Conservation (phyloP, 768 basidiomycete species). For the Auricularia heimuer region DNA sequence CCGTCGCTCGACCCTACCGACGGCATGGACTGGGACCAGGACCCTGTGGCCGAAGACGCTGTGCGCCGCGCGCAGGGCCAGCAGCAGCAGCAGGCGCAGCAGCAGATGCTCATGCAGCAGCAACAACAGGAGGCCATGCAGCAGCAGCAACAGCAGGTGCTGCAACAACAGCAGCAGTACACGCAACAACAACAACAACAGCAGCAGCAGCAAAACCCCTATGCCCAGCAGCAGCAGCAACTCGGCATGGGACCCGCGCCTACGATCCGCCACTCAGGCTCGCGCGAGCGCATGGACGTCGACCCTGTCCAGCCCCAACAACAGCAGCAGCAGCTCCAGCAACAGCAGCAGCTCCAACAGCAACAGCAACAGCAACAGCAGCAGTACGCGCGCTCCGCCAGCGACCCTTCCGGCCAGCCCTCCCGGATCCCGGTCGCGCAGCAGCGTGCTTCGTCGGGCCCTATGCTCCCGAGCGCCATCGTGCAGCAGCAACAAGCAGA, state of each 20-base stretch:
- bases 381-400: constrained; percentile 2
- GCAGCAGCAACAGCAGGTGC: constrained; percentile 13
- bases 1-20: constrained; percentile 39
- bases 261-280: constrained; percentile 33
- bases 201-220: constrained; percentile 12
- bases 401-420: constrained; percentile 20
- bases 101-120: constrained; percentile 22
- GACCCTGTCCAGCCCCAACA: constrained; percentile 9
- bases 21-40: constrained; percentile 82
- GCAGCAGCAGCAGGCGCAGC: constrained; percentile 24
- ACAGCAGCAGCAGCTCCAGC: constrained; percentile 10
- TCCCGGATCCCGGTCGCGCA: constrained; percentile 2
- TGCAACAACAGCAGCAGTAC: constrained; percentile 15
- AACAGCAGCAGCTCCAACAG: constrained; percentile 9
- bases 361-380: constrained; percentile 6
- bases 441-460: constrained; percentile 14
- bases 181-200: background rate
- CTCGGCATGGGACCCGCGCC: constrained; percentile 16
- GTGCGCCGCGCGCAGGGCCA: constrained; percentile 15
- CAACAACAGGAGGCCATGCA: constrained; percentile 12
- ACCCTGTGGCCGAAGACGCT: constrained; percentile 44
- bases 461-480: constrained; percentile 29
- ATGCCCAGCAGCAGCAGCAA: constrained; percentile 3
- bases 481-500: constrained; percentile 24
- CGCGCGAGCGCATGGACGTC: constrained; percentile 37